A percentile compares a stretch with the other conserved stretches of the same genome.
phyloP scores from a whole-genome alignment of 2,329 filamentous ascomycete species.

The Fusarium sp. region DNA sequence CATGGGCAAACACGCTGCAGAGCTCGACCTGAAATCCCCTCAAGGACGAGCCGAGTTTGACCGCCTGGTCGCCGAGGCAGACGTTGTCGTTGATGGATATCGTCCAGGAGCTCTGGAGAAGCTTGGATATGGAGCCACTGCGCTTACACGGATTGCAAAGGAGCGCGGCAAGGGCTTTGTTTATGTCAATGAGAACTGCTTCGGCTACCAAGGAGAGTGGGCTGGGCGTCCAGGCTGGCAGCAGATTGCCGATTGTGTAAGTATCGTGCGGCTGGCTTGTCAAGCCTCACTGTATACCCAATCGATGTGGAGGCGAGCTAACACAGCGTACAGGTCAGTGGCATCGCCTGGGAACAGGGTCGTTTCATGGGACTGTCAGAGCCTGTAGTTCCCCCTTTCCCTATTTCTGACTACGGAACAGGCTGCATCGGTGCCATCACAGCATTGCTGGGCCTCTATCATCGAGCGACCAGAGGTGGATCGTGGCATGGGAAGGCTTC shows the following conservation, averaged over 20 bases:
- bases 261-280: not conserved
- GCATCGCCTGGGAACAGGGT: slow-evolving; percentile 70
- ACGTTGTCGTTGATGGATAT: slow-evolving; percentile 74
- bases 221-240: slow-evolving; percentile 73
- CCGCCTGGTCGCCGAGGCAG: slow-evolving; percentile 66
- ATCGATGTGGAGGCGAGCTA: not conserved
- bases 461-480: slow-evolving; percentile 68
- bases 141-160: slow-evolving; percentile 61
- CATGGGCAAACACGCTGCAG: slow-evolving; percentile 72
- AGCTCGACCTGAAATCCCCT: slow-evolving; percentile 67
- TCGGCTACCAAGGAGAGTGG: slow-evolving; percentile 70
- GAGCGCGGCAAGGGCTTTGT: slow-evolving; percentile 69
- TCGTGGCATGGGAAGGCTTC: slow-evolving; percentile 72
- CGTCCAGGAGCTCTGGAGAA: slow-evolving; percentile 70
- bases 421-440: slow-evolving; percentile 76
- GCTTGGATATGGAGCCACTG: slow-evolving; percentile 69
- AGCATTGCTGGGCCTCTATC: slow-evolving; percentile 69
- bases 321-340: slow-evolving; percentile 54
- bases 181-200: slow-evolving; percentile 77
- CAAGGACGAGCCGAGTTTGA: slow-evolving; percentile 66
- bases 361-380: slow-evolving; percentile 67
- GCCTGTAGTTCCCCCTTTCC: slow-evolving; percentile 72
- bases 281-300: too few species aligned
- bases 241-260: slow-evolving; percentile 72
- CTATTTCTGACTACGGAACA: slow-evolving; percentile 73